Evolutionary conservation across 768 basidiomycete species (phyloP).

Genomic region (Leccinum imitatum): DNA sequence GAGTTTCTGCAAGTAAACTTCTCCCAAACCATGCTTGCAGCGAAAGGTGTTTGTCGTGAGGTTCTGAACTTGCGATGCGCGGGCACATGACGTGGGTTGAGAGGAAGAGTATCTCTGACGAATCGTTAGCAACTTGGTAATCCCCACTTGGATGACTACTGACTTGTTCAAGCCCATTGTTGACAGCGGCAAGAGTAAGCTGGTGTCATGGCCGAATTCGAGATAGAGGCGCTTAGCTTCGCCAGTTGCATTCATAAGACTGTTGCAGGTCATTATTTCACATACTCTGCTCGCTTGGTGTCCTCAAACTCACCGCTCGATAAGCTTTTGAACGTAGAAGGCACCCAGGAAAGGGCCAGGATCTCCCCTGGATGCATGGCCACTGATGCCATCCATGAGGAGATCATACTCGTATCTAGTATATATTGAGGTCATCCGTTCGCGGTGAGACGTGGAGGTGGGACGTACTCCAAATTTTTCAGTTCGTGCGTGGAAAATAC

Average conservation of each 20-base stretch:
- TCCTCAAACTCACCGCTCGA: constrained; percentile 33
- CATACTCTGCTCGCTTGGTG: not conserved
- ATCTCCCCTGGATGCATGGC: constrained; percentile 31
- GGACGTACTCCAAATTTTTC: constrained; percentile 36
- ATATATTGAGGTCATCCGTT: not conserved
- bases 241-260: constrained; percentile 36
- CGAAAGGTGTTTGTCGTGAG: constrained; percentile 43
- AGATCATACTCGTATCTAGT: constrained; percentile 41
- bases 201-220: constrained; percentile 45
- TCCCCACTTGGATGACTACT: constrained; percentile 2
- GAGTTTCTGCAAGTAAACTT: constrained; percentile 38
- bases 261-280: constrained; percentile 8
- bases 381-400: constrained; percentile 38
- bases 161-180: constrained; percentile 40
- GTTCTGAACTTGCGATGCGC: constrained; percentile 37
- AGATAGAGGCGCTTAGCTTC: constrained; percentile 36
- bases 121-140: not conserved
- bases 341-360: constrained; percentile 39
- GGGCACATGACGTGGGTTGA: constrained; percentile 29
- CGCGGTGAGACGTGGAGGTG: not conserved
- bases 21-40: constrained; percentile 45
- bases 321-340: constrained; percentile 39
- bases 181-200: constrained; percentile 39
- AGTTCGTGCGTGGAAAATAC: constrained; percentile 38
- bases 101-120: constrained; percentile 33